Base-by-base conservation (phyloP, 352 stramenopile genomes). In the Globisporangium polare region DNA sequence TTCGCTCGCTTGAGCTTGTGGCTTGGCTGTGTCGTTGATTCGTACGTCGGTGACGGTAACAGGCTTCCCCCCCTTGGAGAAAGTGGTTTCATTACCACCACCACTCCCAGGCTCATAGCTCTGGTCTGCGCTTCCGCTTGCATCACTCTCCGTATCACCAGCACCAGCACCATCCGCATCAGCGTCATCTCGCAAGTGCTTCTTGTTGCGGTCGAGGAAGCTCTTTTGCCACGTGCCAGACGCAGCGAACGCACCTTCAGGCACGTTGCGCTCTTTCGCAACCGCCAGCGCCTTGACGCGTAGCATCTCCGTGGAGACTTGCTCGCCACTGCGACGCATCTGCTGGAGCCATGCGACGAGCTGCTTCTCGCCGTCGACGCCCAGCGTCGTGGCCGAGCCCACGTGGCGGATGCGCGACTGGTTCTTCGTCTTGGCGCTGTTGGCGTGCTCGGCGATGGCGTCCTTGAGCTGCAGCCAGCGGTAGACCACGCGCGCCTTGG, bases 181-280 rank as follows among this genome's bases (percentile, higher is more conserved):
- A 2, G 37, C 39, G 2, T 51, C 8, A 18, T 45, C 54, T 9
- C 27, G 39, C n/a, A 60, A 27, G 29, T 52, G 33, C 41, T 42
- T 39, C 43, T 60, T 54, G 18, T 63, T 57, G 4, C 58, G 24
- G 9, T 57, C 47, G 17, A 57, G 24, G 24, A 63, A 63, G 47
- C 58, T 57, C 39, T 63, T 63, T 49, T 63, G 58, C 58, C 58
- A 63, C 17, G 58, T 58, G 2, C 58, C 49, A 26, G 58, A 63
- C 2, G 58, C 58, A 4, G 37, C 58, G 15, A 63, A 63, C 35
- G 58, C 46, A 2, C 58, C 58, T 8, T 57, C 58, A 0, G 58
- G 58, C 10, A 63, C 58, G 5, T 33, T 39, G 13, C 58, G 46
- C 22, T 37, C 47, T 15, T 50, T 57, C 17, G 58, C 58, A 35